Conservation (phyloP, 2,329 filamentous ascomycete genomes). For the Daldinia eschscholtzii region DNA sequence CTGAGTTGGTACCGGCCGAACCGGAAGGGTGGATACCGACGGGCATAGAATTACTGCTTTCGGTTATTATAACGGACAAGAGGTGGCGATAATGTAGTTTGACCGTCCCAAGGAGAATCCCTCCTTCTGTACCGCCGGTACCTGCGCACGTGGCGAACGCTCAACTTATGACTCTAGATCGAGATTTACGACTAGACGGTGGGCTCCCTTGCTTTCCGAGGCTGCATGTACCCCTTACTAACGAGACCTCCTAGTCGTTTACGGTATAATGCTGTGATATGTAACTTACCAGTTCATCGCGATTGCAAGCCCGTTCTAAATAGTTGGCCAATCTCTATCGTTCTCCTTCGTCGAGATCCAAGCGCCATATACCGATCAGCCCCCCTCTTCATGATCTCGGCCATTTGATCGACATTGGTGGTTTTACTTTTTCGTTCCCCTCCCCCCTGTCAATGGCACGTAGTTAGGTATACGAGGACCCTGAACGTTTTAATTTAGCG, state of each 20-base stretch:
- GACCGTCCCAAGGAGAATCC: not conserved
- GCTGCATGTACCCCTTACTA: not conserved
- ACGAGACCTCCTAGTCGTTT: not conserved
- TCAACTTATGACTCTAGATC: constrained; percentile 11
- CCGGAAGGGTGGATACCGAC: not conserved
- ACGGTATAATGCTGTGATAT: not conserved
- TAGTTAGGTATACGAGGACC: not conserved
- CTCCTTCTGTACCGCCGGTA: constrained; percentile 2
- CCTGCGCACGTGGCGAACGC: not conserved
- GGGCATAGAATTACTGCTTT: not conserved
- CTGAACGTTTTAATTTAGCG: constrained; percentile 2
- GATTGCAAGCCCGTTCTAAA: not conserved
- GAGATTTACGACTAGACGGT: constrained; percentile 14
- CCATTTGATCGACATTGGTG: not conserved
- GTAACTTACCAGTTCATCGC: not conserved
- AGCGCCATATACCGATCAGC: not conserved
- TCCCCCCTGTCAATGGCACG: not conserved
- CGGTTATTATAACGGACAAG: not conserved
- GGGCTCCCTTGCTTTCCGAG: not conserved
- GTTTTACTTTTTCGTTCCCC: not conserved
- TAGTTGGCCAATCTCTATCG: not conserved
- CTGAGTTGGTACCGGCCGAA: not conserved
- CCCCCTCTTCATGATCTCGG: not conserved
- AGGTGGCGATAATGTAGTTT: not conserved
- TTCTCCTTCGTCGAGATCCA: not conserved